phyloP scores from a whole-genome alignment of 768 basidiomycete species.

The Lactarius trivialis region DNA sequence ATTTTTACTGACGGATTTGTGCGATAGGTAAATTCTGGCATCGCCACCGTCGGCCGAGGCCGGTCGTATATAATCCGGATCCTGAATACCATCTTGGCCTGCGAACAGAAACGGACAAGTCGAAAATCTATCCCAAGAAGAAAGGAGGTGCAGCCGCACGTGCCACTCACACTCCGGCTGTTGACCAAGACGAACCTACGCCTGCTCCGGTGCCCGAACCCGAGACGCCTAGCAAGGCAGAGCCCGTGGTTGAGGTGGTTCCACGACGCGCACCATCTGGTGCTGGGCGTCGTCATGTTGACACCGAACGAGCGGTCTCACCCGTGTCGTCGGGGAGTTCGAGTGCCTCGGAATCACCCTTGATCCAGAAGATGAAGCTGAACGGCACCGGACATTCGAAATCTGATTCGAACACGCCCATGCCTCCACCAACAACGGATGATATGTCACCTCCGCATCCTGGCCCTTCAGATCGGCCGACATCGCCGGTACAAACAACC shows the following conservation, averaged over 20 bases:
- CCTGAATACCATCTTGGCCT: constrained; percentile 59
- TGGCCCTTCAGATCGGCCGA: constrained; percentile 13
- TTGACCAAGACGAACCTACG: constrained; percentile 23
- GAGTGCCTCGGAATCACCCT: constrained; percentile 65
- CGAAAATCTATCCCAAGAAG: constrained; percentile 50
- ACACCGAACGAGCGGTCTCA: constrained; percentile 53
- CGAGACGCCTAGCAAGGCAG: constrained; percentile 47
- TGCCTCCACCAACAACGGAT: constrained; percentile 20
- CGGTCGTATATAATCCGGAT: constrained; percentile 74
- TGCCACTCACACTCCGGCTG: constrained; percentile 35
- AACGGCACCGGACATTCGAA: constrained; percentile 44
- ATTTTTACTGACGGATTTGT: constrained; percentile 7
- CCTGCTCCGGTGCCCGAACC: constrained; percentile 37
- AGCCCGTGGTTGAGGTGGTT: constrained; percentile 33
- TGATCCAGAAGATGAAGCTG: constrained; percentile 58
- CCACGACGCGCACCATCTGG: constrained; percentile 9
- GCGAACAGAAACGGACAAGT: constrained; percentile 50
- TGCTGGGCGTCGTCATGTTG: constrained; percentile 23
- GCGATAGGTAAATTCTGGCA: constrained; percentile 82
- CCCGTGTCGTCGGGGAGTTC: constrained; percentile 64
- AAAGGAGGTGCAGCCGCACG: constrained; percentile 48
- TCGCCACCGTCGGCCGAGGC: constrained; percentile 72
- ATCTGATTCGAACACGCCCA: constrained; percentile 26
- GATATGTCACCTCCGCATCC: constrained; percentile 13
- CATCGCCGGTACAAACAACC: constrained; percentile 10